Conservation (phyloP, 2,329 filamentous ascomycete genomes). For the Monosporascus sp. region DNA sequence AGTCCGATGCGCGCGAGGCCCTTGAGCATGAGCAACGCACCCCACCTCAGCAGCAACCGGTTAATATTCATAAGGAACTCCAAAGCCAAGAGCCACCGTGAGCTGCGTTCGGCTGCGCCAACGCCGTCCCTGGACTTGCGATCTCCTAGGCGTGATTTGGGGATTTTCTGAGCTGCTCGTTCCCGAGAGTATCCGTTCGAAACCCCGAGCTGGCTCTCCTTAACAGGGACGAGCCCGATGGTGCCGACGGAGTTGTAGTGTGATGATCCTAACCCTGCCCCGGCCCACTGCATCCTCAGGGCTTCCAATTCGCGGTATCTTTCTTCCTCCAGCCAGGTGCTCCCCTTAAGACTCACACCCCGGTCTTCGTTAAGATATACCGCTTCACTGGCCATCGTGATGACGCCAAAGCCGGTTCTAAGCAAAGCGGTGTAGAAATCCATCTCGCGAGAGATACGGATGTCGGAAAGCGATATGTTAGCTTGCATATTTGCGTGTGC, state of each 20-base stretch:
- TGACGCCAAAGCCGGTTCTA: conserved; percentile 77
- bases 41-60: conserved; percentile 55
- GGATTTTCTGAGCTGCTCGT: conserved; percentile 57
- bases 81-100: conserved; percentile 69
- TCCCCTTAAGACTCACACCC: conserved; percentile 63
- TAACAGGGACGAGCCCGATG: conserved; percentile 51
- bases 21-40: conserved; percentile 49
- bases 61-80: conserved; percentile 75
- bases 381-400: conserved; percentile 91
- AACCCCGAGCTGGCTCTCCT: conserved; percentile 36
- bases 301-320: conserved; percentile 71
- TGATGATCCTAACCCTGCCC: conserved; percentile 40
- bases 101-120: conserved; percentile 72
- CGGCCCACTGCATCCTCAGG: conserved; percentile 46
- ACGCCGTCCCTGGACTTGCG: conserved; percentile 58
- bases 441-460: conserved; percentile 79
- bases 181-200: conserved; percentile 64
- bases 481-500: conserved; percentile 91
- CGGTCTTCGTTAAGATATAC: conserved; percentile 92
- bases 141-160: conserved; percentile 40
- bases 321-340: conserved; percentile 91
- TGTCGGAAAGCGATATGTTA: conserved; percentile 75
- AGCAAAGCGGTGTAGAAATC: conserved; percentile 93
- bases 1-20: conserved; percentile 56
- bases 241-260: conserved; percentile 49